Conservation (phyloP, 192 early-diverging fungal genomes). For the Kappamyces sp. region DNA sequence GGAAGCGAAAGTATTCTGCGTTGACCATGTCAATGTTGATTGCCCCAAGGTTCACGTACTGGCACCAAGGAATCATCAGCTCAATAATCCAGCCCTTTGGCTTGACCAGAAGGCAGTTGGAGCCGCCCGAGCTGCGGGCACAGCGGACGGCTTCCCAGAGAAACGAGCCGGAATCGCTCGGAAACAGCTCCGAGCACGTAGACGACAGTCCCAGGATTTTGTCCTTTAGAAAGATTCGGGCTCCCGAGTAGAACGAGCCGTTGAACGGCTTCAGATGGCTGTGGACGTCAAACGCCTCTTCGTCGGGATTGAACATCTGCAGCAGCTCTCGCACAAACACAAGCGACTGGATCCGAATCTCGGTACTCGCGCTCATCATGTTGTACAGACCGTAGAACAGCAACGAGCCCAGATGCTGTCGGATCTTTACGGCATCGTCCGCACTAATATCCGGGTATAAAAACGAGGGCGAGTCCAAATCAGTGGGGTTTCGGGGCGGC, state of each 20-base stretch:
- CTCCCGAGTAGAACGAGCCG: slow-evolving; percentile 30
- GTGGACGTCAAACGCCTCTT: slow-evolving; percentile 22
- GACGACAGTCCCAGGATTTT: slow-evolving; percentile 26
- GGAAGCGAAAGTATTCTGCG: slow-evolving; percentile 41
- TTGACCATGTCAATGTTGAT: slow-evolving; percentile 31
- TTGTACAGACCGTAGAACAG: slow-evolving; percentile 45
- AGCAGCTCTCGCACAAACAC: slow-evolving; percentile 40
- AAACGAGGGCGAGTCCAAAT: slow-evolving; percentile 14
- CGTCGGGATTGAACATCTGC: slow-evolving; percentile 31
- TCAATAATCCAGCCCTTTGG: slow-evolving; percentile 36
- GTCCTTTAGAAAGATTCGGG: slow-evolving; percentile 11
- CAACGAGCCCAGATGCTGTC: slow-evolving; percentile 40
- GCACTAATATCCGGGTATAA: slow-evolving; percentile 30
- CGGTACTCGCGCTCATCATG: slow-evolving; percentile 30
- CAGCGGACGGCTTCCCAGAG: slow-evolving; percentile 49
- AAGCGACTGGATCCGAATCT: slow-evolving; percentile 29
- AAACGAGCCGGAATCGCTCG: slow-evolving; percentile 34
- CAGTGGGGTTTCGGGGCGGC: slow-evolving; percentile 7
- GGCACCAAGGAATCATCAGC: slow-evolving; percentile 40
- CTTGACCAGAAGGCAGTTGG: slow-evolving; percentile 20
- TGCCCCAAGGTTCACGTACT: slow-evolving; percentile 28
- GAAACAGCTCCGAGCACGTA: slow-evolving; percentile 33
- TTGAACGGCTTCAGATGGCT: slow-evolving; percentile 18
- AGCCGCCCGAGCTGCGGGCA: slow-evolving; percentile 24
- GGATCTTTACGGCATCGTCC: slow-evolving; percentile 24